phyloP scores from a whole-genome alignment of 2,329 filamentous ascomycete species.

The Alternaria arbusti region DNA sequence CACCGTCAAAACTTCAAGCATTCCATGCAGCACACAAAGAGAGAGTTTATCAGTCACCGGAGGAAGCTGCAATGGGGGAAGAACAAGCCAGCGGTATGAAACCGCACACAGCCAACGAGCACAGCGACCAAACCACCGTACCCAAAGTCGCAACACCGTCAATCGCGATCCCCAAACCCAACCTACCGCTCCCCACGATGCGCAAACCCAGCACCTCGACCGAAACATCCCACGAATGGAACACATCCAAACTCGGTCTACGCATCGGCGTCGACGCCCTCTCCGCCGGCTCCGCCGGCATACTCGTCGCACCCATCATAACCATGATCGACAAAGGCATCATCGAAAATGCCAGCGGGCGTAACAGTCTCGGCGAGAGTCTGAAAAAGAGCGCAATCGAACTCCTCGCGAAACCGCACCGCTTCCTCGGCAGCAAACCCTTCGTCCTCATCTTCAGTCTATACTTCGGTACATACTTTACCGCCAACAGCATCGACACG shows the following conservation, averaged over 20 bases:
- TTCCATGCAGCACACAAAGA: slow-evolving; percentile 40
- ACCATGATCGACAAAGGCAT: slow-evolving; percentile 83
- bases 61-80: slow-evolving; percentile 43
- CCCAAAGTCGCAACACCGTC: slow-evolving; percentile 4
- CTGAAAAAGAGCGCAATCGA: slow-evolving; percentile 64
- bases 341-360: slow-evolving; percentile 81
- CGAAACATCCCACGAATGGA: slow-evolving; percentile 60
- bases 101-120: not conserved
- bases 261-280: slow-evolving; percentile 72
- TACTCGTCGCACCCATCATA: slow-evolving; percentile 81
- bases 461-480: slow-evolving; percentile 89
- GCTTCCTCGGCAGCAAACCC: slow-evolving; percentile 68
- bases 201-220: not conserved
- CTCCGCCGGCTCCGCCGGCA: slow-evolving; percentile 74
- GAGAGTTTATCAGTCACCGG: slow-evolving; percentile 33
- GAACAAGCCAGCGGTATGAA: slow-evolving; percentile 18
- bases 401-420: slow-evolving; percentile 66
- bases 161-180: slow-evolving; percentile 8
- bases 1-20: not conserved
- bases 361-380: slow-evolving; percentile 64
- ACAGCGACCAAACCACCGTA: not conserved
- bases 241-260: slow-evolving; percentile 73
- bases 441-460: slow-evolving; percentile 71
- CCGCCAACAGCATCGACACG: slow-evolving; percentile 88
- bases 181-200: slow-evolving; percentile 4